Evolutionary conservation across 164 flowering plant genomes (phyloP), one percentile per base, ranked within the genome.

Genomic region (Piper betle): DNA sequence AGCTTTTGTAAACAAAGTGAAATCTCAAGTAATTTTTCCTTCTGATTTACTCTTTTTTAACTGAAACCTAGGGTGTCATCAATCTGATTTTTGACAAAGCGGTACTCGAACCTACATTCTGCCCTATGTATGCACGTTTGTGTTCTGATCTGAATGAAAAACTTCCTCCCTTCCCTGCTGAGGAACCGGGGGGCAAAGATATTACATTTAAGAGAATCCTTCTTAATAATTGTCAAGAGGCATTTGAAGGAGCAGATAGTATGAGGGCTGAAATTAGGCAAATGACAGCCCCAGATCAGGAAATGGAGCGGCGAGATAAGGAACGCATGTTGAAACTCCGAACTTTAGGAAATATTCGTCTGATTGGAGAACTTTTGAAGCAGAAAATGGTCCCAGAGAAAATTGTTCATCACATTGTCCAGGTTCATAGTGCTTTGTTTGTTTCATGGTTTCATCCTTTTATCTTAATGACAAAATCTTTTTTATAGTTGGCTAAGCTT

Each of bases 311-410:
- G 0, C 81, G 79, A 61, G 97, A 91, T 59, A 91, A 91, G 66
- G 99, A 88, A 70, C 78, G 87, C 75, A 60, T 85, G 69, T 53
- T 82, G 72, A 94, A 91, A 73, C 78, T 94, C 18, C 92, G 97
- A 13, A 94, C 95, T 39, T 86, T 94, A 59, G 97, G 99, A 58
- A 94, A 94, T 68, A 94, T 94, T 12, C 84, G 88, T 50, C 83
- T 91, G n/a, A 91, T 94, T 66, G 97, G 97, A 13, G 99, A 94
- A 73, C 96, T 94, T 66, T 68, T 91, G 72, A 94, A 87, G 80
- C 99, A 91, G 78, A 86, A 83, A 74, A 94, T 91, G 93, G 93
- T 94, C 43, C 91, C 93, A 8, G 97, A 88, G 69, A 91, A 70
- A 80, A 85, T 94, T 65, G 96, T 85, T 18, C 97, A 91, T 77